Base-by-base conservation (phyloP, 306 rosid species). In the Prinsepia uniflora region DNA sequence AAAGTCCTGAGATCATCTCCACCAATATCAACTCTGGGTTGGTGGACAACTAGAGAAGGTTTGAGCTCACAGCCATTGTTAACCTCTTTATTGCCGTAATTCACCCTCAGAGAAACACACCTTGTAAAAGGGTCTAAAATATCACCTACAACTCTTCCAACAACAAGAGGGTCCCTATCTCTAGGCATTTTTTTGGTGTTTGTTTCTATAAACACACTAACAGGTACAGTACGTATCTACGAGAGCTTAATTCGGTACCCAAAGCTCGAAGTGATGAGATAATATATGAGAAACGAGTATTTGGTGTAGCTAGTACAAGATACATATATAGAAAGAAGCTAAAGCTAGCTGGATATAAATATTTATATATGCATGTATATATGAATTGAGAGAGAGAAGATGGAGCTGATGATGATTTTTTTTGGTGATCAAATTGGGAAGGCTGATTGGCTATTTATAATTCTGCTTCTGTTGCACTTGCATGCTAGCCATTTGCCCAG, bases 11-110 rank as follows among this genome's bases (percentile, higher is more conserved):
- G 78, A 50, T 86, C 90, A 17, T 77, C 78, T 1, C 90, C 90
- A 18, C 90, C 90, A 13, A 77, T 69, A 47, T 79, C 81, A 65
- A 79, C 84, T 75, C 84, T 72, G 13, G 90, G 90, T 30, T 65
- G 86, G 75, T 47, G 80, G 68, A 72, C 78, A 75, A 81, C 83
- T 17, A 76, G 84, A 11, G 88, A 86, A 12, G 88, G 90, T 58
- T 79, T 83, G 58, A 86, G 83, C 71, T 86, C 90, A 61, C 82
- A 83, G 0, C 90, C 90, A 81, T 86, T 86, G 79, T 14, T 83
- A 18, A 86, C 84, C 67, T 86, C 88, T 46, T 48, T 76, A 5
- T 46, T 40, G 40, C 10, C 39, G 61, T 79, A 86, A 22, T 13
- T 24, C 13, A 72, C 88, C 66, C 84, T 68, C 8, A 86, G 76